phyloP scores from a whole-genome alignment of 148 eudicot species.

The Simmondsia chinensis region DNA sequence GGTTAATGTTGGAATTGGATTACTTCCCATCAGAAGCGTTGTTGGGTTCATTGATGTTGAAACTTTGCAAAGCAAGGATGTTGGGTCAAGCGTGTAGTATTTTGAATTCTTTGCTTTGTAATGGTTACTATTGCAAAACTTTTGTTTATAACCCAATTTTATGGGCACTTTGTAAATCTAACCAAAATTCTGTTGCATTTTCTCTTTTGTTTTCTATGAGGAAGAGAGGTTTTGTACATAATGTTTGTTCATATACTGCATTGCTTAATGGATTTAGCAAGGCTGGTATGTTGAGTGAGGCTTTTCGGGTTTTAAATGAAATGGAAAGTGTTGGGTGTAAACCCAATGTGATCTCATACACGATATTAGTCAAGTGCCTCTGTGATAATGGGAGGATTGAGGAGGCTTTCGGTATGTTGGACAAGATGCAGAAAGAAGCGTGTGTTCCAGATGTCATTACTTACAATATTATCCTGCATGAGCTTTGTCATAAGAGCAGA shows the following conservation, averaged over 20 bases:
- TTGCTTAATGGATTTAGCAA: constrained; percentile 43
- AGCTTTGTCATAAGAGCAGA: constrained; percentile 27
- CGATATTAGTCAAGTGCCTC: constrained; percentile 34
- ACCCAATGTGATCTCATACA: constrained; percentile 40
- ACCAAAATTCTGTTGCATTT: constrained; percentile 25
- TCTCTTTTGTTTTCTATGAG: constrained; percentile 28
- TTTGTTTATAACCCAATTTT: constrained; percentile 43
- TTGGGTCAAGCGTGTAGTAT: constrained; percentile 29
- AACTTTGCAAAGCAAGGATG: constrained; percentile 37
- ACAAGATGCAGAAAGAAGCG: constrained; percentile 39
- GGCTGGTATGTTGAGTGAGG: constrained; percentile 32
- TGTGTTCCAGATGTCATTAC: constrained; percentile 39
- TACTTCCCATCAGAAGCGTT: constrained; percentile 21
- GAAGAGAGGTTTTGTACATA: constrained; percentile 46
- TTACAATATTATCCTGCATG: constrained; percentile 46
- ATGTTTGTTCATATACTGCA: constrained; percentile 50
- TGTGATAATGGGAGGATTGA: constrained; percentile 44
- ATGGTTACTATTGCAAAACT: constrained; percentile 24
- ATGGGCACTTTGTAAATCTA: constrained; percentile 52
- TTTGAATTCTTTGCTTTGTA: constrained; percentile 17
- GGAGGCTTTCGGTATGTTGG: constrained; percentile 35
- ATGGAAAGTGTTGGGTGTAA: constrained; percentile 34
- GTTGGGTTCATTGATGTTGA: constrained; percentile 18
- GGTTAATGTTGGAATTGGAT: constrained; percentile 34
- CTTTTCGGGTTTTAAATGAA: constrained; percentile 25